These are phyloP conservation scores for Artomyces pyxidatus DNA, from an alignment of 768 basidiomycete species.

Conservation along the genomic window DNA sequence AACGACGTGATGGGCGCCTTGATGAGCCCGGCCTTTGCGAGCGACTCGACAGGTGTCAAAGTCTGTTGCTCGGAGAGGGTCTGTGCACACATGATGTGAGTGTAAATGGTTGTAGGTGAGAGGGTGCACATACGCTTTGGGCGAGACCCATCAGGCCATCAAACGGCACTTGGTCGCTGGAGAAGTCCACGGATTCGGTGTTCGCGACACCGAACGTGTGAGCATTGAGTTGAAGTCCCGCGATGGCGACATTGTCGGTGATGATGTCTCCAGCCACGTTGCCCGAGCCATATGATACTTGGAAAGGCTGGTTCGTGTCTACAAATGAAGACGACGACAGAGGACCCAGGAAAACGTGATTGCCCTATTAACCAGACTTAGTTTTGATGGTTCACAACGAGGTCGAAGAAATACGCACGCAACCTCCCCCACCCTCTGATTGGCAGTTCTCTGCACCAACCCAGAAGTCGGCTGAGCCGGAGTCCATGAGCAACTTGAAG, in stretches of 20 bases:
- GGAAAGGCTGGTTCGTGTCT: slow-evolving; percentile 41
- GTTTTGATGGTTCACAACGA: neutral
- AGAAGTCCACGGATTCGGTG: slow-evolving; percentile 55
- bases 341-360: slow-evolving; percentile 60
- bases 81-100: slow-evolving; percentile 21
- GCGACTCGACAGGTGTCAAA: slow-evolving; percentile 63
- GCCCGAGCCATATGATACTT: slow-evolving; percentile 65
- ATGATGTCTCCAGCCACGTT: slow-evolving; percentile 56
- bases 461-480: slow-evolving; percentile 40
- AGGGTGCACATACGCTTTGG: slow-evolving; percentile 43
- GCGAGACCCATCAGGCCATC: slow-evolving; percentile 78
- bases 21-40: slow-evolving; percentile 52
- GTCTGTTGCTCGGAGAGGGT: slow-evolving; percentile 56
- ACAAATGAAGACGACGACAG: slow-evolving; percentile 55
- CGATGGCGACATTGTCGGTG: slow-evolving; percentile 54
- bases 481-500: slow-evolving; percentile 39
- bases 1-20: slow-evolving; percentile 61
- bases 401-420: slow-evolving; percentile 26
- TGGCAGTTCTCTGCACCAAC: slow-evolving; percentile 29
- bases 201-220: slow-evolving; percentile 67
- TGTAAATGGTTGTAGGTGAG: neutral
- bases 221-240: slow-evolving; percentile 44
- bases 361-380: slow-evolving; percentile 32
- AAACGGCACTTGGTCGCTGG: slow-evolving; percentile 38
- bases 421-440: slow-evolving; percentile 26